These are phyloP conservation scores for Alternaria triticina DNA, from an alignment of 2,329 filamentous ascomycete genomes.

Conservation along the genomic window DNA sequence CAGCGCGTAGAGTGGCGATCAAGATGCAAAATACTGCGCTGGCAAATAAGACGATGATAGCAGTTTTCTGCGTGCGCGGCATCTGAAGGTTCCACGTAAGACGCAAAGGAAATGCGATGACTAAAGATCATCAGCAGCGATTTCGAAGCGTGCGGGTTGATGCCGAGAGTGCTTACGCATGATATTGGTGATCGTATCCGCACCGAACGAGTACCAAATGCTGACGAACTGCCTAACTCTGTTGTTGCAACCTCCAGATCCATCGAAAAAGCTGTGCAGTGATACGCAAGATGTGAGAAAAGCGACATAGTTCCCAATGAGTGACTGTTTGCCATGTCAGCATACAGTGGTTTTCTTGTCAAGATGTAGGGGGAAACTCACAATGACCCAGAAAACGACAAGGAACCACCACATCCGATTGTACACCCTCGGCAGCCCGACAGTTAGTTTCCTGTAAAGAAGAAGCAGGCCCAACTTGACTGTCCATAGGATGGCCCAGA, in stretches of 20 bases:
- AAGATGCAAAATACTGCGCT: slow-evolving; percentile 2
- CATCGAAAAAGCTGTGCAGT: background rate
- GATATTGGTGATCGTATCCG: slow-evolving; percentile 2
- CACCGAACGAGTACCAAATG: background rate
- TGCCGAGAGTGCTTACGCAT: background rate
- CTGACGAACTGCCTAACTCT: background rate
- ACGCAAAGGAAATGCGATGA: slow-evolving; percentile 3
- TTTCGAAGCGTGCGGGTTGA: background rate
- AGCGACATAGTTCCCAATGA: background rate
- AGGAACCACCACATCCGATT: slow-evolving; percentile 3
- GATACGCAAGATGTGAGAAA: background rate
- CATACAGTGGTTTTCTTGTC: background rate
- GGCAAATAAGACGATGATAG: background rate
- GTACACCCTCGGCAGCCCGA: background rate
- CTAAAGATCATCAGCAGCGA: background rate
- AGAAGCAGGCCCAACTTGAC: slow-evolving; percentile 8
- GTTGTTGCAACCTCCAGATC: background rate
- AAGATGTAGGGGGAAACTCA: background rate
- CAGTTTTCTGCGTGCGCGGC: background rate
- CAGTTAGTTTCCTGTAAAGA: slow-evolving; percentile 3
- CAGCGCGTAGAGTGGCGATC: background rate
- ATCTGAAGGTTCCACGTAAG: slow-evolving; percentile 7
- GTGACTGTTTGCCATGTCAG: background rate
- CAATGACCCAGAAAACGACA: background rate
- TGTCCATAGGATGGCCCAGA: slow-evolving; percentile 2